Conservation (phyloP, 306 rosid genomes). For the Lablab purpureus region DNA sequence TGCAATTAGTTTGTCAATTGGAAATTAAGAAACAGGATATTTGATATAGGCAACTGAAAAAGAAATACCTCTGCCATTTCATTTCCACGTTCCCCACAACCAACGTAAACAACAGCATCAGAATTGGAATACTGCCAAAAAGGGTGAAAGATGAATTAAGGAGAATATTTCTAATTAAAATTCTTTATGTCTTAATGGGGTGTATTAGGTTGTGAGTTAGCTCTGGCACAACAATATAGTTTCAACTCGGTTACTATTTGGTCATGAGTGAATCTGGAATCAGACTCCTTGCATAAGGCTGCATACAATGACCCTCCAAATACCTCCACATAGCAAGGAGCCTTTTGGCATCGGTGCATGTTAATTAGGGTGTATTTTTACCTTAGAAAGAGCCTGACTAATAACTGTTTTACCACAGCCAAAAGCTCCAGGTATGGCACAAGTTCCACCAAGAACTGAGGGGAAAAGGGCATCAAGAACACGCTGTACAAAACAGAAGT, state of each 20-base stretch:
- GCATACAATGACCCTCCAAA: too few relatives aligned
- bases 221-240: neutral
- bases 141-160: constrained; percentile 12
- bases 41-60: constrained; percentile 6
- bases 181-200: constrained; percentile 6
- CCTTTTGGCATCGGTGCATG: too few relatives aligned
- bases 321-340: neutral
- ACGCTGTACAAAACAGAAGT: constrained; percentile 67
- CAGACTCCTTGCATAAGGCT: neutral
- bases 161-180: neutral
- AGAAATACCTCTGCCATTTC: constrained; percentile 94
- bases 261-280: neutral
- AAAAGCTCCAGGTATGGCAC: constrained; percentile 99
- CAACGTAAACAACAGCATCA: constrained; percentile 93
- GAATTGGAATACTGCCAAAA: constrained; percentile 93
- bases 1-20: constrained; percentile 37
- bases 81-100: constrained; percentile 99
- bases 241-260: neutral
- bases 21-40: constrained; percentile 5
- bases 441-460: constrained; percentile 99
- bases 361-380: constrained; percentile 38
- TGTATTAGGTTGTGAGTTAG: neutral
- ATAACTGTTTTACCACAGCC: constrained; percentile 99
- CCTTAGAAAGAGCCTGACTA: constrained; percentile 99
- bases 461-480: constrained; percentile 99